Base-by-base conservation (phyloP, 1,284 basidiomycete species). In the Fistulinella staudtii region DNA sequence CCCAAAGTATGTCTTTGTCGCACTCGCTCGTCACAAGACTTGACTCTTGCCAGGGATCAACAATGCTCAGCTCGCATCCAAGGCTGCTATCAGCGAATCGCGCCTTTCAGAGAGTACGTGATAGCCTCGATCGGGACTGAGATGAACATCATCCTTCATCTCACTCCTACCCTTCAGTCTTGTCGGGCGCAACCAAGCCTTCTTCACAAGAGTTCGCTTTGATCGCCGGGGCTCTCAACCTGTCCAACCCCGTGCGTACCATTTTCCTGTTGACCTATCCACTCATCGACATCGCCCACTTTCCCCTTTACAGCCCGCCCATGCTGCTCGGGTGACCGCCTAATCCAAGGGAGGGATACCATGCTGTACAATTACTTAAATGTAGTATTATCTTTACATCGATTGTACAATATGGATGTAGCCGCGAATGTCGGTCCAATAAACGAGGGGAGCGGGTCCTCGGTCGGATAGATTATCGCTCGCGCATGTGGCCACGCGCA, bases 91-190 rank as follows among this genome's bases (percentile, higher is more conserved):
- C 34, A 43, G 58, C 30, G 70, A 75, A 55, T 57, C 70, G 31
- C 79, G 73, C 44, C 72, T 86, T 30, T 64, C 67, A 34, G 70
- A 73, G 42, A 71, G 83, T 86, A 51, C 24, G 60, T 55, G 36
- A 6, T 49, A 71, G 61, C 24, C 13, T 20, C 25, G 21, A 38
- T 41, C 40, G 23, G 18, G 17, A 20, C 21, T 10, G 8, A 29
- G 28, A n/a, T n/a, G n/a, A n/a, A n/a, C n/a, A n/a, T 18, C 8
- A 9, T 18, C 3, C 4, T 15, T 22, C 7, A 14, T 21, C 35
- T 23, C 1, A 36, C 22, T 22, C 7, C 8, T 24, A 3, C 39
- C 24, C 18, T 43, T n/a, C 24, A 85, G 82, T 84, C 54, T 74
- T 78, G 67, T 73, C 72, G 9, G 79, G 75, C 14, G 56, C 38